phyloP scores from a whole-genome alignment of 2,329 filamentous ascomycete genomes.

The Sclerotinia trifoliorum region DNA sequence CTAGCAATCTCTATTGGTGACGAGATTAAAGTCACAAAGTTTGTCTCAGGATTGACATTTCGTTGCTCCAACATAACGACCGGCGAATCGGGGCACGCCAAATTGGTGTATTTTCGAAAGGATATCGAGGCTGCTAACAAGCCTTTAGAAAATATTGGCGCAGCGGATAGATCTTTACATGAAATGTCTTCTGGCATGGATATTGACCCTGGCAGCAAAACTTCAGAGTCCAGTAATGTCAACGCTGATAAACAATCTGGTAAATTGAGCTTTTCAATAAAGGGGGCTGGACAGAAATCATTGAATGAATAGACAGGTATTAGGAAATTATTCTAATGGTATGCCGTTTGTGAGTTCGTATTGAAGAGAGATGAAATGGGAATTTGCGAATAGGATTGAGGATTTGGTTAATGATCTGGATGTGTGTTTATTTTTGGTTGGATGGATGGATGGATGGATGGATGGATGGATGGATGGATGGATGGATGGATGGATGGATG shows the following conservation, averaged over 20 bases:
- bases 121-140: neutral
- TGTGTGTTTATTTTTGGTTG: neutral
- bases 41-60: neutral
- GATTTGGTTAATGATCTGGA: neutral
- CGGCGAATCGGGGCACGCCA: neutral
- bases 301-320: neutral
- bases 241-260: neutral
- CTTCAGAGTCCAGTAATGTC: neutral
- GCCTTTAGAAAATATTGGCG: too few relatives aligned
- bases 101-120: neutral
- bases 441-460: too few relatives aligned
- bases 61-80: neutral
- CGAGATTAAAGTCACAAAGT: neutral
- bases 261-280: too few relatives aligned
- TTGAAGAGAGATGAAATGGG: too few relatives aligned
- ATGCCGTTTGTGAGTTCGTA: slow-evolving; percentile 5
- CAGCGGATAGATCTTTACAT: neutral
- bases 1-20: neutral
- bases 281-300: neutral
- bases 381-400: neutral
- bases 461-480: too few relatives aligned
- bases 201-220: neutral
- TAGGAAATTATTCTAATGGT: neutral
- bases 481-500: too few relatives aligned
- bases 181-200: neutral